Evolutionary conservation across 2,329 filamentous ascomycete genomes (phyloP).

Genomic region (Mycosphaerella sp.): DNA sequence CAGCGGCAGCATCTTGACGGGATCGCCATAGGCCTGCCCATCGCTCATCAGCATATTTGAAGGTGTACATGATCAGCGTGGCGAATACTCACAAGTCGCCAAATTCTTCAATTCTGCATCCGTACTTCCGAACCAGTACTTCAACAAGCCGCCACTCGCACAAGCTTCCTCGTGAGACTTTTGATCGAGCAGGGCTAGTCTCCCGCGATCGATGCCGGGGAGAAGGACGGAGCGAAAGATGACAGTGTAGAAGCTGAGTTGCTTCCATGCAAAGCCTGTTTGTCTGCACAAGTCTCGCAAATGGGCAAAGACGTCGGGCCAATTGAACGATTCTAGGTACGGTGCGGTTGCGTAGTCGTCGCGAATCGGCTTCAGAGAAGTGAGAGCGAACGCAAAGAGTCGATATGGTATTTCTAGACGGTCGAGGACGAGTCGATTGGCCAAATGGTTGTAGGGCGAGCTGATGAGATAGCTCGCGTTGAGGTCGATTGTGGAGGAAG

Average conservation of each 20-base stretch:
- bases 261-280: conserved; percentile 15
- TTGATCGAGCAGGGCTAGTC: conserved; percentile 67
- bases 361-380: conserved; percentile 54
- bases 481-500: conserved; percentile 5
- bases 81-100: conserved; percentile 54
- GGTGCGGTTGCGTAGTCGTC: conserved; percentile 68
- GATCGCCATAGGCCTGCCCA: conserved; percentile 58
- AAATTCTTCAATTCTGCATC: conserved; percentile 67
- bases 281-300: conserved; percentile 48
- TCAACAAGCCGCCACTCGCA: conserved; percentile 71
- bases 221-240: conserved; percentile 72
- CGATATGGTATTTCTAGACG: conserved; percentile 59
- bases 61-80: neutral
- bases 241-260: conserved; percentile 65
- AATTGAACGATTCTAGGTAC: conserved; percentile 74
- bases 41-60: conserved; percentile 25
- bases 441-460: conserved; percentile 67
- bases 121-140: conserved; percentile 84
- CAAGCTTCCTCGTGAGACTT: conserved; percentile 75
- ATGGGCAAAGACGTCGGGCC: conserved; percentile 52
- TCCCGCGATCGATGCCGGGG: conserved; percentile 57
- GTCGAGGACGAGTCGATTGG: conserved; percentile 66
- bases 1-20: conserved; percentile 53
- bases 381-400: conserved; percentile 66
- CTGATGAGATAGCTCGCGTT: conserved; percentile 22